These are phyloP conservation scores for Debaryomyces coudertii DNA, from an alignment of 1,139 yeast species.

Conservation along the genomic window DNA sequence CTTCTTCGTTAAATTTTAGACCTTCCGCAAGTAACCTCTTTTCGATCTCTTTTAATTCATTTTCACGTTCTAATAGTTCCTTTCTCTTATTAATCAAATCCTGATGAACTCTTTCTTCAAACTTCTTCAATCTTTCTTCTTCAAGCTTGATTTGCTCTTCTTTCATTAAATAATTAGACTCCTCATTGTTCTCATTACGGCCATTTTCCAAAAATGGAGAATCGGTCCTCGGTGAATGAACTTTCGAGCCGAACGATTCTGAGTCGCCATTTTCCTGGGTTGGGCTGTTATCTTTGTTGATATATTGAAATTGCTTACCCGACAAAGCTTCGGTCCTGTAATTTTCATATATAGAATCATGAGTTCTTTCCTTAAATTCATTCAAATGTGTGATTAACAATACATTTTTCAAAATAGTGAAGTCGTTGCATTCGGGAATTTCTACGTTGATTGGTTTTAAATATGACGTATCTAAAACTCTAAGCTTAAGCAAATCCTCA, in stretches of 20 bases:
- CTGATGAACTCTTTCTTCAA: conserved; percentile 86
- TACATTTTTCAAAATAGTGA: conserved; percentile 65
- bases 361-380: conserved; percentile 73
- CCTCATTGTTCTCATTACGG: conserved; percentile 27
- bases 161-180: conserved; percentile 58
- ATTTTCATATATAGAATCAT: conserved; percentile 65
- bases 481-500: conserved; percentile 42
- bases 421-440: conserved; percentile 62
- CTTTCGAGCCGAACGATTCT: conserved; percentile 9
- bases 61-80: conserved; percentile 85
- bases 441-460: conserved; percentile 52
- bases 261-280: conserved; percentile 7
- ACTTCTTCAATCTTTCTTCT: conserved; percentile 76
- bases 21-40: conserved; percentile 68
- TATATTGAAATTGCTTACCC: conserved; percentile 50
- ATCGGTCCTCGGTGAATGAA: conserved; percentile 8
- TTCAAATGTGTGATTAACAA: conserved; percentile 77
- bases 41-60: conserved; percentile 83
- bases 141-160: conserved; percentile 82
- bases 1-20: conserved; percentile 44
- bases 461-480: conserved; percentile 40
- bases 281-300: conserved; percentile 22
- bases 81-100: conserved; percentile 83
- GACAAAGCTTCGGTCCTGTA: conserved; percentile 71
- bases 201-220: conserved; percentile 5